These are phyloP conservation scores for Ottelia alismoides DNA, from an alignment of 106 monocot species.

Conservation along the genomic window DNA sequence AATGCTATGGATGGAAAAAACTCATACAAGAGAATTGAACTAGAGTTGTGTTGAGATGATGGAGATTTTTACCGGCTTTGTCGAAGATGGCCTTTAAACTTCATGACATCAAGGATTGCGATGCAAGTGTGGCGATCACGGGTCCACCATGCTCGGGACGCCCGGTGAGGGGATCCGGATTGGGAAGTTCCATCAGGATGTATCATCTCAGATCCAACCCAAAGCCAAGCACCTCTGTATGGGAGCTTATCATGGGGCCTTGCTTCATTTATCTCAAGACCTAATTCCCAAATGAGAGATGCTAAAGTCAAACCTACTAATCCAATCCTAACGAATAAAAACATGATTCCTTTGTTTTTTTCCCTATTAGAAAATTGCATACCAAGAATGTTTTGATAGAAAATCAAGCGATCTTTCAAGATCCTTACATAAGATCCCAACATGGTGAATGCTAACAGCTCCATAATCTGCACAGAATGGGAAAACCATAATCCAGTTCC, in stretches of 20 bases:
- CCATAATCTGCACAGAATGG: conserved; percentile 60
- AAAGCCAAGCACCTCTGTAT: conserved; percentile 96
- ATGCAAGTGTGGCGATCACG: conserved; percentile 95
- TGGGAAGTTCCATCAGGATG: conserved; percentile 99
- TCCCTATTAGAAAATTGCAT: no score
- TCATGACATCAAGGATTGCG: conserved; percentile 71
- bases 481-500: no score
- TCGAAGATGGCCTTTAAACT: conserved; percentile 84
- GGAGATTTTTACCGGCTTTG: conserved; percentile 62
- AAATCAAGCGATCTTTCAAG: conserved; percentile 89
- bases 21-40: no score
- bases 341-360: no score
- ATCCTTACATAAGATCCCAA: conserved; percentile 81
- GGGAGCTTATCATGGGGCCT: conserved; percentile 92
- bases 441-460: conserved; percentile 89
- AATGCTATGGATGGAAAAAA: no score
- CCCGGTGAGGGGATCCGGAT: conserved; percentile 96
- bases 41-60: no score
- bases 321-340: no score
- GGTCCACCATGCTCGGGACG: conserved; percentile 95
- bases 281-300: conserved; percentile 24
- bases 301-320: no score
- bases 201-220: conserved; percentile 97
- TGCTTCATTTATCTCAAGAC: conserved; percentile 86
- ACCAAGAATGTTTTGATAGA: conserved; percentile 90